phyloP scores from a whole-genome alignment of 306 rosid genomes.

The Hippophae tibetana region DNA sequence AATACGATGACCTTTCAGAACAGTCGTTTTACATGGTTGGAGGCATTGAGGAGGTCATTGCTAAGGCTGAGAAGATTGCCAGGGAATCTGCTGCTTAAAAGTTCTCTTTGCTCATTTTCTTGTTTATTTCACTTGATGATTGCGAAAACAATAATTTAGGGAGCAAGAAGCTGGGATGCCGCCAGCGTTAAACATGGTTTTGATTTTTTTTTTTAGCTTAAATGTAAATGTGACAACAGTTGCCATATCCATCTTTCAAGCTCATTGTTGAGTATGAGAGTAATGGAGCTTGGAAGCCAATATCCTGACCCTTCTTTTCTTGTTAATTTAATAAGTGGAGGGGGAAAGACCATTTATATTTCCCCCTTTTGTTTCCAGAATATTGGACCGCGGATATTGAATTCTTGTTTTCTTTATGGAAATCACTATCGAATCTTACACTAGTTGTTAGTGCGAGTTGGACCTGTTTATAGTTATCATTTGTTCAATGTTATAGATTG shows the following conservation, averaged over 20 bases:
- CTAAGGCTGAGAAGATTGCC: slow-evolving; percentile 97
- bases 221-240: slow-evolving; percentile 28
- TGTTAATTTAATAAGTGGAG: too few species aligned
- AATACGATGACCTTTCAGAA: slow-evolving; percentile 83
- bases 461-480: too few species aligned
- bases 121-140: slow-evolving; percentile 32
- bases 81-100: slow-evolving; percentile 59
- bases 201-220: slow-evolving; percentile 28
- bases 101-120: not conserved
- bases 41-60: slow-evolving; percentile 90
- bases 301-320: too few species aligned
- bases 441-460: too few species aligned
- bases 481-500: too few species aligned
- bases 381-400: too few species aligned
- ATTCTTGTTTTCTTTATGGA: too few species aligned
- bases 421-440: too few species aligned
- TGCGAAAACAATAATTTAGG: slow-evolving; percentile 73
- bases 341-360: too few species aligned
- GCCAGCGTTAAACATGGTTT: slow-evolving; percentile 33
- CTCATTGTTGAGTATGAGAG: slow-evolving; percentile 24
- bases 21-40: slow-evolving; percentile 98
- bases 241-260: slow-evolving; percentile 36
- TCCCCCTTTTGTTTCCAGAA: too few species aligned
- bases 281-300: too few species aligned
- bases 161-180: slow-evolving; percentile 49